Base-by-base conservation (phyloP, 805 yeast species). In the Candida sithepensis region DNA sequence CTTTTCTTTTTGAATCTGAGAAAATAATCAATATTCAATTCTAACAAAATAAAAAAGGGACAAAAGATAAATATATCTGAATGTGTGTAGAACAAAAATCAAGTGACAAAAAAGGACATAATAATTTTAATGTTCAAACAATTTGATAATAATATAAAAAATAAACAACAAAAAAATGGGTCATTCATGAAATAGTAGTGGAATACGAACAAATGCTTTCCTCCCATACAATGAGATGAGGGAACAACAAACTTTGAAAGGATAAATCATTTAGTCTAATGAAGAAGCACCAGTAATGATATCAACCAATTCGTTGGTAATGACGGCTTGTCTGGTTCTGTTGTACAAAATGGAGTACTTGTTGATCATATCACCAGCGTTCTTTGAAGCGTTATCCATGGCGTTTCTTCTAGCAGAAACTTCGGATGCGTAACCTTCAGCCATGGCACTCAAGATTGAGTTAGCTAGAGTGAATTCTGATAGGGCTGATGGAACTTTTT, bases 251-350 rank as follows among this genome's bases (percentile, higher is more conserved):
- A 10, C 12, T 12, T 7, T 20, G 23, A 37, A 37, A 39, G 38
- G 13, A 16, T 5, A 34, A 34, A n/a, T 18, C 38, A 43, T 42
- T 52, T 86, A 92, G 78, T 87, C 96, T 77, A 94, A 84, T 51
- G 98, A 89, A 56, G 98, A 89, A 66, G 99, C 99, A 90, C 99
- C 99, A 65, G 99, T 94, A 73, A 94, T 92, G 68, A 94, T 94
- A 77, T 94, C 99, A 68, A 94, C 99, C 84, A 94, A 79, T 81
- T 94, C 99, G 83, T 94, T 94, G 74, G 98, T 91, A 68, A 92
- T 92, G 68, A 91, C 97, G 60, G 97, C 97, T 82, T 94, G 99
- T 81, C 97, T 89, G 67, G 97, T 86, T 83, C 99, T 92, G 91
- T 94, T 94, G 78, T 94, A 94, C 74, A 94, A 84, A 72, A 94